Conservation (phyloP, 148 eudicot species). For the Heliamphora exappendiculata region DNA sequence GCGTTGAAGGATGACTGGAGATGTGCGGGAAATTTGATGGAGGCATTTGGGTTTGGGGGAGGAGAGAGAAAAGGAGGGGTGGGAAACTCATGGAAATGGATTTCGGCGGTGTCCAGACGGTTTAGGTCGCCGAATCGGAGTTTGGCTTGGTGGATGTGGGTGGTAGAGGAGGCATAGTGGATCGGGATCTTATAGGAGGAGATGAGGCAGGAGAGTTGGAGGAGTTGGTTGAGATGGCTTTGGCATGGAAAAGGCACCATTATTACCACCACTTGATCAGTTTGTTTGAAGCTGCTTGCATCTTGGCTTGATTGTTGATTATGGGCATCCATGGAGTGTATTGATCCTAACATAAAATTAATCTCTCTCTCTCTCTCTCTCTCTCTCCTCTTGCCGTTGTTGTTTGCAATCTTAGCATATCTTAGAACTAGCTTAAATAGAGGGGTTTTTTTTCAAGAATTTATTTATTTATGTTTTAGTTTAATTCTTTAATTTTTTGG, state of each 20-base stretch:
- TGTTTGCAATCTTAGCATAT: no score
- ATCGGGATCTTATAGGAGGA: slow-evolving; percentile 18
- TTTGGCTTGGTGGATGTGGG: slow-evolving; percentile 32
- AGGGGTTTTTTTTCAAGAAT: no score
- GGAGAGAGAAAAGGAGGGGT: neutral
- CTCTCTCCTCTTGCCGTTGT: no score
- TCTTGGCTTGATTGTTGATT: neutral
- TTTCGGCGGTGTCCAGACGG: slow-evolving; percentile 1
- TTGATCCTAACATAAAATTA: no score
- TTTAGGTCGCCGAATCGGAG: slow-evolving; percentile 10
- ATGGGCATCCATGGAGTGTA: neutral
- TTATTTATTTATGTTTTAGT: no score
- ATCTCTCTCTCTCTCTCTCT: no score
- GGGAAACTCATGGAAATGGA: slow-evolving; percentile 8
- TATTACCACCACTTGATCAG: slow-evolving; percentile 19
- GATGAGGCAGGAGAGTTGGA: slow-evolving; percentile 28
- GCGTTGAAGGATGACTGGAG: slow-evolving; percentile 9
- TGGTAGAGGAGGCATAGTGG: slow-evolving; percentile 20
- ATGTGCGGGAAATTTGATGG: neutral
- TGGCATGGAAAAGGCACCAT: slow-evolving; percentile 30
- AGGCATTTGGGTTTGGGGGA: neutral
- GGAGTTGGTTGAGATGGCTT: slow-evolving; percentile 38
- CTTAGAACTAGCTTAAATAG: no score
- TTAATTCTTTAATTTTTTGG: no score
- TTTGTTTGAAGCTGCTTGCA: neutral